Conservation (phyloP, 1,284 basidiomycete species). For the Sphagnurus paluster region DNA sequence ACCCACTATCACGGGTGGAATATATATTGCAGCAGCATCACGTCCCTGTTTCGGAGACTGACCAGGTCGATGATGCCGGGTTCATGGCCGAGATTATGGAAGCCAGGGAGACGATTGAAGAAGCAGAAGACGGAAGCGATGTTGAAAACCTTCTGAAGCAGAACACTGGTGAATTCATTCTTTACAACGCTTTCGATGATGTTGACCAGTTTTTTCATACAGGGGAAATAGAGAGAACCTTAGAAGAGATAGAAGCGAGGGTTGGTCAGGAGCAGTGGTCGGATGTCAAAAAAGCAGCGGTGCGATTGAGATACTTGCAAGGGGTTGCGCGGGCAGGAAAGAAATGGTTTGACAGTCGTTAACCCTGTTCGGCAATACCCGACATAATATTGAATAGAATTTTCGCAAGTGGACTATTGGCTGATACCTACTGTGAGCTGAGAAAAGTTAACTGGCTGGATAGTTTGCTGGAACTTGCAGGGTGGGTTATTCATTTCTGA, state of each 20-base stretch:
- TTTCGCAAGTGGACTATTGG: conserved; percentile 3
- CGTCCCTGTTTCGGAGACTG: conserved; percentile 65
- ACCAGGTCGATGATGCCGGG: conserved; percentile 71
- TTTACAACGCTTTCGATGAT: not conserved
- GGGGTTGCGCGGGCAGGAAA: conserved; percentile 73
- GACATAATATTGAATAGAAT: conserved; percentile 4
- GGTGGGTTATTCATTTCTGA: not conserved
- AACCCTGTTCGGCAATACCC: conserved; percentile 8
- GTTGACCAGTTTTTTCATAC: conserved; percentile 11
- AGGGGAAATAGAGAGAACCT: conserved; percentile 57
- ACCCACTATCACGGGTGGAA: conserved; percentile 65
- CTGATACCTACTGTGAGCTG: not conserved
- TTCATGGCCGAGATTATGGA: conserved; percentile 84
- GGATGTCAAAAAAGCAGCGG: conserved; percentile 56
- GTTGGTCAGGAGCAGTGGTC: conserved; percentile 59
- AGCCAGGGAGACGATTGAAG: conserved; percentile 78
- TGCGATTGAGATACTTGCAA: conserved; percentile 77
- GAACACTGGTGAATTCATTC: conserved; percentile 59
- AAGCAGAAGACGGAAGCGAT: conserved; percentile 49
- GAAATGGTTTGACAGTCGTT: conserved; percentile 43
- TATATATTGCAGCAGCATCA: conserved; percentile 73
- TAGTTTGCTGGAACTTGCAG: not conserved
- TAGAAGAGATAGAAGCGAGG: conserved; percentile 48
- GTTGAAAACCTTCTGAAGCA: conserved; percentile 52
- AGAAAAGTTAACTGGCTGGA: too few relatives aligned